Conservation (phyloP, 352 stramenopile genomes). For the Globisporangium alternatum region DNA sequence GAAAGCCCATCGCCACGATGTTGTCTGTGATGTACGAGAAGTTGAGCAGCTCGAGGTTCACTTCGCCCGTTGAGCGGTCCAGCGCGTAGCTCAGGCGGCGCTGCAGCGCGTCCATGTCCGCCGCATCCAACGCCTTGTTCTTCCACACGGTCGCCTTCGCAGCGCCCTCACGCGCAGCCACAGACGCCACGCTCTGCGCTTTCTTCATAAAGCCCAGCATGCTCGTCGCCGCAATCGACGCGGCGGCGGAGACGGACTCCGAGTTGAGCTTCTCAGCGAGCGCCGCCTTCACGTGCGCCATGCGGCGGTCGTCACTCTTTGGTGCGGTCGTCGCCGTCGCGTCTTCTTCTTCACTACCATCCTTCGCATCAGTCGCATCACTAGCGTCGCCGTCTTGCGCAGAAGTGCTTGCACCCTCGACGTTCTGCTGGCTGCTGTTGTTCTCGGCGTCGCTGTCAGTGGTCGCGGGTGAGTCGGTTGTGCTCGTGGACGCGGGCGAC, state of each 20-base stretch:
- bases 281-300: conserved; percentile 50
- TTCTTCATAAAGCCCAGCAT: conserved; percentile 87
- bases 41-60: conserved; percentile 88
- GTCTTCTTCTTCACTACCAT: conserved; percentile 1
- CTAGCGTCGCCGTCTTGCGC: neutral
- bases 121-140: conserved; percentile 69
- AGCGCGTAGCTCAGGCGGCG: conserved; percentile 74
- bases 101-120: conserved; percentile 87
- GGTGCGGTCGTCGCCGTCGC: neutral
- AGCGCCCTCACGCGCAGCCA: conserved; percentile 71
- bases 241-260: conserved; percentile 60
- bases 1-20: conserved; percentile 91
- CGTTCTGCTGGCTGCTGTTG: conserved; percentile 9
- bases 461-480: neutral
- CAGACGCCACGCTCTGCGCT: conserved; percentile 65
- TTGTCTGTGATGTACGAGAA: conserved; percentile 90
- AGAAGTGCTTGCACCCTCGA: neutral
- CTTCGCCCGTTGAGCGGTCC: conserved; percentile 70
- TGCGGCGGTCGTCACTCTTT: conserved; percentile 39
- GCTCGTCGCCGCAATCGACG: conserved; percentile 58
- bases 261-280: conserved; percentile 68
- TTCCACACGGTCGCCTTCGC: conserved; percentile 72
- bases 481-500: conserved; percentile 20
- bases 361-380: neutral
- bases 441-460: conserved; percentile 4